A percentile compares a stretch with the other conserved stretches of the same genome.
phyloP scores from a whole-genome alignment of 2,329 filamentous ascomycete species.

The Calonectria pauciramosa region DNA sequence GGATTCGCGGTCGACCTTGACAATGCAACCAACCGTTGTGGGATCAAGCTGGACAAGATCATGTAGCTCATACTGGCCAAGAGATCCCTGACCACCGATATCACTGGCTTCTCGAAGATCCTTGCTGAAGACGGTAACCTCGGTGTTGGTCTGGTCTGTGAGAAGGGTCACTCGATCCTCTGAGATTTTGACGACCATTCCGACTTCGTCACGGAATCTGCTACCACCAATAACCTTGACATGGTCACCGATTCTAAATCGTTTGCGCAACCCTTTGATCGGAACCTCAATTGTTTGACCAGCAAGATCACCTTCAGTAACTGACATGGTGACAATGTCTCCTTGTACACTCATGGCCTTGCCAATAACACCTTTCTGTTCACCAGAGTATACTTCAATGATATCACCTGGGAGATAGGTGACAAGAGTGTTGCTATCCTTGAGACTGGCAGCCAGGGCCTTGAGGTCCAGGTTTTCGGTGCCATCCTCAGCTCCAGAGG shows the following conservation, averaged over 20 bases:
- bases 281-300: slow-evolving; percentile 94
- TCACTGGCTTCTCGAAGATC: slow-evolving; percentile 95
- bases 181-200: slow-evolving; percentile 94
- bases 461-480: slow-evolving; percentile 94
- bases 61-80: slow-evolving; percentile 92
- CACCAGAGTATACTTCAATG: slow-evolving; percentile 96
- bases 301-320: slow-evolving; percentile 84
- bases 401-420: slow-evolving; percentile 93
- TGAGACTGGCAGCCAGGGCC: slow-evolving; percentile 89
- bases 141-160: slow-evolving; percentile 91
- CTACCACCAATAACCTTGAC: slow-evolving; percentile 99
- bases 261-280: slow-evolving; percentile 90
- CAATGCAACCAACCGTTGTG: slow-evolving; percentile 91
- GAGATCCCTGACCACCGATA: slow-evolving; percentile 84
- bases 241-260: slow-evolving; percentile 93
- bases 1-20: slow-evolving; percentile 95
- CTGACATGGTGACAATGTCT: slow-evolving; percentile 91
- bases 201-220: slow-evolving; percentile 93
- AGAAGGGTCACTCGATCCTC: slow-evolving; percentile 94
- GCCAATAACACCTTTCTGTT: slow-evolving; percentile 92
- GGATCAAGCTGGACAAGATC: slow-evolving; percentile 95
- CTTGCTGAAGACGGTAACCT: slow-evolving; percentile 98
- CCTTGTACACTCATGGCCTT: slow-evolving; percentile 88
- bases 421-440: slow-evolving; percentile 83
- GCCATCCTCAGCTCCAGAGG: slow-evolving; percentile 88